Conservation (phyloP, 176 grass and related monocot species). For the Rhipidocladum racemiflorum region DNA sequence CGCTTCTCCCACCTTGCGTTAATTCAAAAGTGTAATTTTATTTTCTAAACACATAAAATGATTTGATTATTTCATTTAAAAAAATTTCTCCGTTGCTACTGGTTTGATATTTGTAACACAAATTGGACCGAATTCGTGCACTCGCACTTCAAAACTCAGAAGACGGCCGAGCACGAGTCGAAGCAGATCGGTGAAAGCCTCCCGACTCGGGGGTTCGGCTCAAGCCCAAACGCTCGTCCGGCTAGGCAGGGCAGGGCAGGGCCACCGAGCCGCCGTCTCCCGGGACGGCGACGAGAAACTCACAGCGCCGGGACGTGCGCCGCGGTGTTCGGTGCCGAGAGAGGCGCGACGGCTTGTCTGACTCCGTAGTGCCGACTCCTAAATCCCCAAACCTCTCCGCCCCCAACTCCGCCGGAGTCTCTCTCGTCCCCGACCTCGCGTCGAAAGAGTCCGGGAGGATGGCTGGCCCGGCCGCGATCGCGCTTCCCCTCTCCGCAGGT, state of each 20-base stretch:
- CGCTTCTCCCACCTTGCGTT: too few species aligned
- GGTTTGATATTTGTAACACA: background rate
- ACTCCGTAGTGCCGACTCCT: background rate
- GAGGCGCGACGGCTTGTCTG: background rate
- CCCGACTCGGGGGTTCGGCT: background rate
- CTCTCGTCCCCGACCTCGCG: background rate
- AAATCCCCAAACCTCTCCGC: background rate
- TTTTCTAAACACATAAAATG: too few species aligned
- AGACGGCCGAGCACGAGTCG: background rate
- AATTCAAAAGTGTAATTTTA: too few species aligned
- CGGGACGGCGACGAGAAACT: background rate
- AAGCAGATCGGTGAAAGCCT: background rate
- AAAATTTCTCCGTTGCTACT: too few species aligned
- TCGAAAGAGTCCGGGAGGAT: background rate
- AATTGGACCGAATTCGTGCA: background rate
- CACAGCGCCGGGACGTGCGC: background rate
- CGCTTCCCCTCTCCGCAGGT: slow-evolving; percentile 3
- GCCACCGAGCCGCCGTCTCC: background rate
- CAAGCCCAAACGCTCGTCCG: background rate
- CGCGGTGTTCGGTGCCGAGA: background rate
- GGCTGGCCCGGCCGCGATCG: slow-evolving; percentile 7
- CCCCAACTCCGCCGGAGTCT: background rate
- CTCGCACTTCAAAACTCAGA: background rate
- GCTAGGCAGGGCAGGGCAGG: background rate
- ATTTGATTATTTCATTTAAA: too few species aligned